Base-by-base conservation (phyloP, 768 basidiomycete species). In the Flagelloscypha sp. region DNA sequence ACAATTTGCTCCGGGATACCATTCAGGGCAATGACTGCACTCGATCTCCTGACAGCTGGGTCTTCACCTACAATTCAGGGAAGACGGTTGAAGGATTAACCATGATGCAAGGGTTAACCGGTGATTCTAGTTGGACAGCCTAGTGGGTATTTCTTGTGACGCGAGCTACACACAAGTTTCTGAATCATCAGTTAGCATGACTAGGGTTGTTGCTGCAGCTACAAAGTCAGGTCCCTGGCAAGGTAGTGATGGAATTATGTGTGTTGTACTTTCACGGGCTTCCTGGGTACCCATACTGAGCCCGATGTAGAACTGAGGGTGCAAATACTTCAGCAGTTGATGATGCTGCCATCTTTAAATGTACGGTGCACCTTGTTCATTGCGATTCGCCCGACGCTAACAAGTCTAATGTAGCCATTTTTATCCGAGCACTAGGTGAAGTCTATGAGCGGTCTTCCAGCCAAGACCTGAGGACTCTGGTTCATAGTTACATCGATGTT, bases 31-130 rank as follows among this genome's bases (percentile, higher is more conserved):
- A 58, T 18, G 62, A 74, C 37, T 75, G 72, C 49, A 56, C 63
- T 2, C 53, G 66, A 21, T 67, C 70, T 1, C 61, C 69, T 2
- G 46, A 62, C 3, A 57, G 40, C 3, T 72, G 67, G 63, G 30
- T 72, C 5, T 74, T 72, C 50, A 73, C 72, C 0, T 74, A 74
- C 42, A 75, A 74, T 39, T 65, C 56, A 19, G 72, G 74, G 19
- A 75, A 75, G 38, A 67, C 59, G 33, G 58, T 74, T 16, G 72
- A 75, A 44, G 73, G 71, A 2, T 50, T 73, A 34, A 65, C 60
- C 30, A 59, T 74, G 5, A 49, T 74, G 20, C 51, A 54, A 0
- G 57, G 56, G 33, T 56, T 72, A 20, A 69, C 66, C 7, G 57
- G 59, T 4, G 61, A 71, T 40, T 30, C 42, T 17, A 49, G 56